These are phyloP conservation scores for Monosporascus sp. DNA, from an alignment of 2,329 filamentous ascomycete species.

Conservation along the genomic window DNA sequence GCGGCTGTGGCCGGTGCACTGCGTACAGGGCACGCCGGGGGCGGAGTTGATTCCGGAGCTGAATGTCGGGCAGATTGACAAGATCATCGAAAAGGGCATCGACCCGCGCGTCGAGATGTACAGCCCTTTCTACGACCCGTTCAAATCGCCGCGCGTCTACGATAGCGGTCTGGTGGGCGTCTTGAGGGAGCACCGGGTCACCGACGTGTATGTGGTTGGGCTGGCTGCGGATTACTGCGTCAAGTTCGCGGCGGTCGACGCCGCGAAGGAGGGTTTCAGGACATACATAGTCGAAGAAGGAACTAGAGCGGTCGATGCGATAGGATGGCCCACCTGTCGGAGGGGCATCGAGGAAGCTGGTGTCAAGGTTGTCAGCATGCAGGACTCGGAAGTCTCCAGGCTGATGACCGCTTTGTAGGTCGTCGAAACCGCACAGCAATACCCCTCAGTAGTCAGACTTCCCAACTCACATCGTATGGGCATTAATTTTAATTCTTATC, in stretches of 20 bases:
- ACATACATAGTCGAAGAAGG: slow-evolving; percentile 75
- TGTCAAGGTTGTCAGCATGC: slow-evolving; percentile 55
- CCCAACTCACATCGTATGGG: too few relatives aligned
- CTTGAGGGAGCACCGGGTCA: slow-evolving; percentile 55
- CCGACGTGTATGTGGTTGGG: slow-evolving; percentile 80
- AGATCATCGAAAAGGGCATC: slow-evolving; percentile 71
- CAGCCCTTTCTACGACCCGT: slow-evolving; percentile 81
- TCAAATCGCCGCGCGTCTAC: slow-evolving; percentile 52
- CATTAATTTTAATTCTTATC: too few relatives aligned
- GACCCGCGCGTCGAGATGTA: slow-evolving; percentile 83
- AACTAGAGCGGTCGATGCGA: slow-evolving; percentile 65
- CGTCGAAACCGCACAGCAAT: too few relatives aligned
- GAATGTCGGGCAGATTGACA: slow-evolving; percentile 51
- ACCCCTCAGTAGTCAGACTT: too few relatives aligned
- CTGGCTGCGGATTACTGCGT: slow-evolving; percentile 90
- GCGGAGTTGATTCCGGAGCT: slow-evolving; percentile 71
- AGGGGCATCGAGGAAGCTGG: slow-evolving; percentile 51
- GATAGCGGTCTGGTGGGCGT: slow-evolving; percentile 57
- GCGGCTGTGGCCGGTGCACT: slow-evolving; percentile 85
- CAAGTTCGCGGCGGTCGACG: slow-evolving; percentile 72
- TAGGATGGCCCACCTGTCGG: slow-evolving; percentile 49
- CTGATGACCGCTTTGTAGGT: too few relatives aligned
- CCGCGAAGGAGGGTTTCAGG: slow-evolving; percentile 66
- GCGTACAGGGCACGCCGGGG: slow-evolving; percentile 69
- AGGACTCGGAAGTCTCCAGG: slow-evolving; percentile 46